Evolutionary conservation across 164 flowering plant species (phyloP).

Genomic region (Vitis cinerea): DNA sequence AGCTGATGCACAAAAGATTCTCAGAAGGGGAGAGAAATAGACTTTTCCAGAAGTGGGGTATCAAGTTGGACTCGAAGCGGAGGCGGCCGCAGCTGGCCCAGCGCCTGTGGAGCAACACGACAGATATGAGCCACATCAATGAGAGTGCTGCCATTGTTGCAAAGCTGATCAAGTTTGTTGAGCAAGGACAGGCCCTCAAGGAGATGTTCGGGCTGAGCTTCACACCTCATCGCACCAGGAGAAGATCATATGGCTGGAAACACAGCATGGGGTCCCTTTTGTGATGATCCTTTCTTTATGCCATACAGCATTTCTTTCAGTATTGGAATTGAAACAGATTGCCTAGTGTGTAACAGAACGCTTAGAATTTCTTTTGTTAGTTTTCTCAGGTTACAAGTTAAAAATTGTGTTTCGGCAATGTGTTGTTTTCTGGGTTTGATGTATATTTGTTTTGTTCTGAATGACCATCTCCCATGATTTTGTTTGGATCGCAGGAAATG

Average conservation of each 20-base stretch:
- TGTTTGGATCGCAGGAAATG: too few species aligned
- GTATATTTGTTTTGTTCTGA: too few species aligned
- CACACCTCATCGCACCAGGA: slow-evolving; percentile 41
- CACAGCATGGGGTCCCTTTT: slow-evolving; percentile 38
- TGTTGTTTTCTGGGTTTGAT: too few species aligned
- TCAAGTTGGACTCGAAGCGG: slow-evolving; percentile 57
- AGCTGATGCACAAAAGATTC: slow-evolving; percentile 63
- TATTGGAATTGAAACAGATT: slow-evolving; percentile 4
- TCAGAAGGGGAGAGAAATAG: slow-evolving; percentile 57
- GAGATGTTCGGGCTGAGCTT: slow-evolving; percentile 97
- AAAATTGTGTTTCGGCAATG: not conserved
- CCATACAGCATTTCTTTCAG: slow-evolving; percentile 2
- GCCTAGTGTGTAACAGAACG: not conserved
- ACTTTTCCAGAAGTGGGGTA: slow-evolving; percentile 76
- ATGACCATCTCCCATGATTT: too few species aligned
- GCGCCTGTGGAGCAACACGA: slow-evolving; percentile 60
- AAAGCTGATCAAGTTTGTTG: slow-evolving; percentile 55
- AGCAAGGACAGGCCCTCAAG: slow-evolving; percentile 67
- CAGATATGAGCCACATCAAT: slow-evolving; percentile 53
- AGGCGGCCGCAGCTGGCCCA: slow-evolving; percentile 66
- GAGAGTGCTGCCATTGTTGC: slow-evolving; percentile 81
- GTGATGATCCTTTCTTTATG: slow-evolving; percentile 19
- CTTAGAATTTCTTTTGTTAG: slow-evolving; percentile 5
- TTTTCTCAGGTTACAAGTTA: not conserved
- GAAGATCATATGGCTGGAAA: slow-evolving; percentile 60